Conservation (phyloP, 352 stramenopile species). For the Globisporangium irregulare region DNA sequence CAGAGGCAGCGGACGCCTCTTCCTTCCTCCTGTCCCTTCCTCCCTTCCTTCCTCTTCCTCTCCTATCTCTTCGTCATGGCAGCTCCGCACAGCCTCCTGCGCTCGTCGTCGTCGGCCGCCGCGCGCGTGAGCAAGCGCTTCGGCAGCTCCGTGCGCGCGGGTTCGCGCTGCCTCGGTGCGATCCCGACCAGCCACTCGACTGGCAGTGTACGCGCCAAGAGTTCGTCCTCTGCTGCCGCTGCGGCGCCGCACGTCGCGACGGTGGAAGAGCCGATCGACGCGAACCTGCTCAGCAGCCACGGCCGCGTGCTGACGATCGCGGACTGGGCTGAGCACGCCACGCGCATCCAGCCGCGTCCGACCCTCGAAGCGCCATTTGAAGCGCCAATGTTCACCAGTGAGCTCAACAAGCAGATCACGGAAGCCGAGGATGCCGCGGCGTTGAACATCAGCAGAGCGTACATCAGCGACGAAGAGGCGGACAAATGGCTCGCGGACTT, state of each 20-base stretch:
- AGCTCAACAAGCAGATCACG: neutral
- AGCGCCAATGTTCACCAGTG: neutral
- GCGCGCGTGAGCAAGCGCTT: neutral
- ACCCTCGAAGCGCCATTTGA: neutral
- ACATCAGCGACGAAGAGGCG: neutral
- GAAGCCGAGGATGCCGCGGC: neutral
- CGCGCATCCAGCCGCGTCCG: neutral
- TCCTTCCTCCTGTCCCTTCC: neutral
- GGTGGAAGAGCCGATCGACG: neutral
- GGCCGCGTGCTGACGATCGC: neutral
- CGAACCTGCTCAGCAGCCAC: neutral
- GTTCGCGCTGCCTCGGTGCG: neutral
- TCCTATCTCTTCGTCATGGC: neutral
- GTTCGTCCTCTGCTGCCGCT: neutral
- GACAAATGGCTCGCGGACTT: neutral
- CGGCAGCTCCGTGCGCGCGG: neutral
- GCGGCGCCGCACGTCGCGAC: neutral
- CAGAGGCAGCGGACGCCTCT: neutral
- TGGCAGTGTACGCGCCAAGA: neutral
- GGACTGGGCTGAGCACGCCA: neutral
- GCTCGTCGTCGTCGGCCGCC: neutral
- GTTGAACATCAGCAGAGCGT: constrained; percentile 1
- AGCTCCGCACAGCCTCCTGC: neutral
- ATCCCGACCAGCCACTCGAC: neutral
- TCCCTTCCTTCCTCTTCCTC: neutral